Base-by-base conservation (phyloP, 2,329 filamentous ascomycete genomes). In the Rutstroemia sp. region DNA sequence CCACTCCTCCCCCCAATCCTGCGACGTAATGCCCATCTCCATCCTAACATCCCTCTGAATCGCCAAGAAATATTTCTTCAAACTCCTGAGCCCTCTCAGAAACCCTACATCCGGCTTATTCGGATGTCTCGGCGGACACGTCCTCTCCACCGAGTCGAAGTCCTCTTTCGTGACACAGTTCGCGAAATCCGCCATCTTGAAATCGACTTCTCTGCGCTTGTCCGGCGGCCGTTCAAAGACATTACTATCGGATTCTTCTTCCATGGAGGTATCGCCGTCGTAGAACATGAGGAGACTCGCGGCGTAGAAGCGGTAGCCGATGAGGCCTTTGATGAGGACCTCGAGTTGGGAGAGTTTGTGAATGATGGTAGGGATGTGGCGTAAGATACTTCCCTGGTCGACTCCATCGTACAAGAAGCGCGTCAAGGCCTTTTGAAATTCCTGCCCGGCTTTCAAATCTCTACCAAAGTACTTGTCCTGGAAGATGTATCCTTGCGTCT, bases 121-220 rank as follows among this genome's bases (percentile, higher is more conserved):
- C 0, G 89, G 89, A 67, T 95, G 83, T 58, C 83, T 80, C 4
- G 94, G 94, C 14, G 94, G 94, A 64, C 92, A 96, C 4, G 79
- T 75, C 65, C 78, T 79, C 60, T 79, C 77, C 51, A 74, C 72
- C 17, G 76, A 73, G 1, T 77, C 73, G 58, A 84, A 73, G 66
- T 96, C 91, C 62, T 94, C 87, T 4, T 89, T 88, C 1, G 92
- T 97, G 38, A 97, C 86, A 67, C 92, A 96, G 70, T 99, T 99
- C 61, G 94, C 94, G 74, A 99, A 99, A 72, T 99, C 94, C 57
- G 96, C 92, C 70, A 99, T 95, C 73, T 96, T 96, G 73, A 99
- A 85, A 70, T 96, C 89, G 68, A 95, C 92, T 62, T 85, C 79
- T 48, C 76, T 75, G 58, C 59, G 54, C 10, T 54, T 60, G 12